Evolutionary conservation across 2,329 filamentous ascomycete genomes (phyloP), one percentile per base, ranked within the genome.

Genomic region (Calonectria naviculata): DNA sequence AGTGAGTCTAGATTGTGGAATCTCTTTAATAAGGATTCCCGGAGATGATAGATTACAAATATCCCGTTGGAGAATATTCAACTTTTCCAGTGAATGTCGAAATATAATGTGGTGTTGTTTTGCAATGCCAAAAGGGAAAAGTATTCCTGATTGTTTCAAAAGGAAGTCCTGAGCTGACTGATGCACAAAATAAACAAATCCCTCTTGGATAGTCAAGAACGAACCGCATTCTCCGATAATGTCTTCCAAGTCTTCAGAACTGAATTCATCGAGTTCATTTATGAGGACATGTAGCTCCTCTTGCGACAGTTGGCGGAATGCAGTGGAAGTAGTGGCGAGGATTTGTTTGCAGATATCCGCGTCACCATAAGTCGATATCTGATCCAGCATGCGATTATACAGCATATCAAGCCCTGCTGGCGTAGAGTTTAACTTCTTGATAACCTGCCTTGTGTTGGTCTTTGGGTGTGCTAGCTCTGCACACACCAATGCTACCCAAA

Each of bases 101-200:
- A 84, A 81, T 8, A 87, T 80, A 0, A 3, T 5, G n/a, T 76
- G 42, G 65, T 87, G 82, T 21, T 75, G 68, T 3, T 75, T 44
- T 26, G 66, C 41, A 6, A 61, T 36, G 3, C 82, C 79, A 29
- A 19, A 58, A 5, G 81, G 79, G 44, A 84, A 82, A 6, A 85
- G 75, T 19, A 64, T n/a, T 7, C 60, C 65, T 62, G 72, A 73
- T 7, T 78, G 68, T 24, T 74, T 41, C 85, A 54, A 31, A 1
- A 88, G 67, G 71, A 79, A 85, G 21, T 87, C 85, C 70, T 85
- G 85, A 0, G 84, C 85, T 4, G 84, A 86, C 66, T 85, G 81
- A 73, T 87, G 84, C 2, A 87, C 78, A 73, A 85, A 80, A 58
- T 76, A 82, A 10, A 86, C 54, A 0, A 28, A 71, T 1, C 46